These are phyloP conservation scores for Kwoniella bestiolae DNA, from an alignment of 768 basidiomycete genomes.

Conservation along the genomic window DNA sequence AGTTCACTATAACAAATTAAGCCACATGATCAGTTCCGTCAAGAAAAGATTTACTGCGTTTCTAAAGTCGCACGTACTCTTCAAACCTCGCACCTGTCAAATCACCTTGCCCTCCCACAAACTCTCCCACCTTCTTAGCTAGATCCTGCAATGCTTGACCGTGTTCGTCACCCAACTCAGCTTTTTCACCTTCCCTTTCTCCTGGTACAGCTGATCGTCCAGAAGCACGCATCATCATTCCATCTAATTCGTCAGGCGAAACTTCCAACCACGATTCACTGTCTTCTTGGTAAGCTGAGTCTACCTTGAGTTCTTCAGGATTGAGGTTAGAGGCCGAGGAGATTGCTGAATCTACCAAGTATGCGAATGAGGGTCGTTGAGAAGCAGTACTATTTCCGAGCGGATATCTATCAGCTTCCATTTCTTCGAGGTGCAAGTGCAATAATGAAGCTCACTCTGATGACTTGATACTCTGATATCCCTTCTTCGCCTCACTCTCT, in stretches of 20 bases:
- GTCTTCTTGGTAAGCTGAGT: slow-evolving; percentile 63
- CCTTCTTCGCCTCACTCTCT: slow-evolving; percentile 71
- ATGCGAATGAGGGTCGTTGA: slow-evolving; percentile 75
- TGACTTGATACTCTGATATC: slow-evolving; percentile 68
- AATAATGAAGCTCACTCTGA: slow-evolving; percentile 76
- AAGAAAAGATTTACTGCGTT: too few relatives aligned
- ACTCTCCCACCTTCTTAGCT: slow-evolving; percentile 83
- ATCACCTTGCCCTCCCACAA: slow-evolving; percentile 87
- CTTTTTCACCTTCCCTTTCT: slow-evolving; percentile 59
- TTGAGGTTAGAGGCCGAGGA: slow-evolving; percentile 55
- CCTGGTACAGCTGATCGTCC: slow-evolving; percentile 61
- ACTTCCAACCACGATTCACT: slow-evolving; percentile 85
- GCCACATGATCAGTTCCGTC: neutral
- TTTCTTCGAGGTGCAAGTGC: too few relatives aligned
- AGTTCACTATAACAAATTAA: slow-evolving; percentile 63
- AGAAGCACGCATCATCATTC: slow-evolving; percentile 62
- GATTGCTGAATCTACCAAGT: slow-evolving; percentile 70
- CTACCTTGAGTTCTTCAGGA: slow-evolving; percentile 42
- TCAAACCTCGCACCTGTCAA: slow-evolving; percentile 85
- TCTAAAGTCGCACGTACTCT: too few relatives aligned
- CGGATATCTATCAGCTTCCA: neutral
- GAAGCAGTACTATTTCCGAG: slow-evolving; percentile 61
- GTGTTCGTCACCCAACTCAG: slow-evolving; percentile 66
- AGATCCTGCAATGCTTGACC: slow-evolving; percentile 73
- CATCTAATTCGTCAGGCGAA: slow-evolving; percentile 74